Percentiles rank a stretch among this genome's conserved stretches.
Evolutionary conservation across 1,284 basidiomycete genomes (phyloP).

Genomic region (Sanghuangporus weigelae): DNA sequence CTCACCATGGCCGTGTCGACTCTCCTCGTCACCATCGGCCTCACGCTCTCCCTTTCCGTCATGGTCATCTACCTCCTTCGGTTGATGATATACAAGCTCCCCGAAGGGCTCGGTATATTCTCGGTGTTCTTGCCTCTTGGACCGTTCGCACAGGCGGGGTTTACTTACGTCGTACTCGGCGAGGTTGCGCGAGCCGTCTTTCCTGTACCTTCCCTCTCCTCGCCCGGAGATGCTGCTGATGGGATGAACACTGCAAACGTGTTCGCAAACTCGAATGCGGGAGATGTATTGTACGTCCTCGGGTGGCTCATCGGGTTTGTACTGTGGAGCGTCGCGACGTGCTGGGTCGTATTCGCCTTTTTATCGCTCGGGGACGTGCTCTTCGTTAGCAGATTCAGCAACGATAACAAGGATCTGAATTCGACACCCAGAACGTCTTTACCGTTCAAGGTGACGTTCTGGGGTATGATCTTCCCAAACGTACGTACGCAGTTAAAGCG

Average conservation of each 20-base stretch:
- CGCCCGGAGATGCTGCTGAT: background rate
- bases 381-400: slow-evolving; percentile 15
- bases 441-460: background rate
- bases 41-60: slow-evolving; percentile 31
- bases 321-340: slow-evolving; percentile 48
- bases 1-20: slow-evolving; percentile 46
- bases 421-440: background rate
- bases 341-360: slow-evolving; percentile 48
- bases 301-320: slow-evolving; percentile 42
- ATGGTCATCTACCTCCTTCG: slow-evolving; percentile 22
- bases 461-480: too few relatives aligned
- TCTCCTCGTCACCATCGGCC: slow-evolving; percentile 36
- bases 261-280: slow-evolving; percentile 31
- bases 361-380: slow-evolving; percentile 34
- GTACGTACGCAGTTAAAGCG: too few relatives aligned
- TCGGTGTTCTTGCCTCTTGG: slow-evolving; percentile 45
- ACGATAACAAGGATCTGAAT: too few relatives aligned
- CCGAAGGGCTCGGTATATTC: slow-evolving; percentile 30
- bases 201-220: slow-evolving; percentile 25
- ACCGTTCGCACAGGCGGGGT: slow-evolving; percentile 40
- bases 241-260: slow-evolving; percentile 30
- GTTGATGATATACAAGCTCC: slow-evolving; percentile 20
- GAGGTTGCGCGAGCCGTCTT: slow-evolving; percentile 23
- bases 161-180: slow-evolving; percentile 36
- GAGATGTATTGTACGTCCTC: slow-evolving; percentile 36